Evolutionary conservation across 1,139 yeast species (phyloP), one percentile per base, ranked within the genome.

Genomic region (Taphrina communis): DNA sequence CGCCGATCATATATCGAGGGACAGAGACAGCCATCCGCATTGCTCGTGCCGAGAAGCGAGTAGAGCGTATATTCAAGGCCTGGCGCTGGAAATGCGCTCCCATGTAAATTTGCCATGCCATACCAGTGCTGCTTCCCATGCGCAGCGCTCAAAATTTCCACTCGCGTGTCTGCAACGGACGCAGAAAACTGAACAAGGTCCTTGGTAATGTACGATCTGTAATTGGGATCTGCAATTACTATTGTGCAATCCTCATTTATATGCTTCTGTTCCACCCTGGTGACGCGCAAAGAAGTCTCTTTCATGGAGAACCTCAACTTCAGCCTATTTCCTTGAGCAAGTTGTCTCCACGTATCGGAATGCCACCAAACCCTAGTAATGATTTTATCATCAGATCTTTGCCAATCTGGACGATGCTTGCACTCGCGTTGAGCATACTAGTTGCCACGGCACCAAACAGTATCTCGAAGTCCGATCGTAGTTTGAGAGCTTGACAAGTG

Each of bases 331-430:
- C 35, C 38, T 38, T 63, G 31, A 17, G 17, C 14, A 35, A n/a
- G 14, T 25, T 11, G 4, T 31, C 38, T 44, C 36, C 31, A 53
- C 19, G 11, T 11, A 35, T 19, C 12, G 46, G 53, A 44, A 14
- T 9, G n/a, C 25, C 25, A 17, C 46, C 61, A 21, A 53, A 55
- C 67, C 67, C 67, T 53, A 46, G 21, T 42, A 63, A 51, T 6
- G 67, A 53, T 38, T 63, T 63, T 44, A 63, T 38, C 42, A 63
- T 36, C 55, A 63, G 41, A 5, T 53, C 44, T 38, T 63, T 63
- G 19, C 67, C 67, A 44, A 57, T 36, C 25, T 44, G 59, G 6
- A 55, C 52, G 19, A 63, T 42, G 12, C 25, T 41, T 5, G 48
- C 61, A 19, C 61, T 53, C 14, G 55, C 61, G 19, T 44, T 44